Evolutionary conservation across 768 basidiomycete species (phyloP).

Genomic region (Naganishia kalamii): DNA sequence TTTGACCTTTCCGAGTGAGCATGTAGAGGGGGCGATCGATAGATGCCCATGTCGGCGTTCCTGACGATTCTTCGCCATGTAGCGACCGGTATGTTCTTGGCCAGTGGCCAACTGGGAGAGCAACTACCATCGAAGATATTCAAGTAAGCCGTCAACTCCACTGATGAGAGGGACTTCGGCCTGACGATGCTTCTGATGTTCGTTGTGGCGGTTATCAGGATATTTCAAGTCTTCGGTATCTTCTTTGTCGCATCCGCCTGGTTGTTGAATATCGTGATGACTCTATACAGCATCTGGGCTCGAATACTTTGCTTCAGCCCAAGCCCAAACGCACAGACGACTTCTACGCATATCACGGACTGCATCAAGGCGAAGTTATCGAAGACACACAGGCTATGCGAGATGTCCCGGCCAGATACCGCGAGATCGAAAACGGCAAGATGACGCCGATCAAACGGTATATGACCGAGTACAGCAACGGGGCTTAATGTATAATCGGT

Average conservation of each 20-base stretch:
- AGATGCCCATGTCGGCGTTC: not conserved
- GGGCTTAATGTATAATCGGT: not conserved
- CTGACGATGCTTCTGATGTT: not conserved
- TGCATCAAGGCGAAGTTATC: conserved; percentile 10
- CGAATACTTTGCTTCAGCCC: not conserved
- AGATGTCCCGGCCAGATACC: not conserved
- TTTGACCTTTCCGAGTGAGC: not conserved
- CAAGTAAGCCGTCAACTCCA: not conserved
- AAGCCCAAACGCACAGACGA: not conserved
- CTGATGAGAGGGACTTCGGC: not conserved
- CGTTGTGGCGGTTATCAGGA: not conserved
- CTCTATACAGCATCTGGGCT: not conserved
- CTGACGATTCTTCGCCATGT: not conserved
- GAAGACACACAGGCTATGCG: not conserved
- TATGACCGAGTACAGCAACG: not conserved
- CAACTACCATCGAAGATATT: conserved; percentile 2
- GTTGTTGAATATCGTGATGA: conserved; percentile 3
- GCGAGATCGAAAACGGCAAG: not conserved
- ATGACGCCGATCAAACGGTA: conserved; percentile 7
- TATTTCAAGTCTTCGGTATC: conserved; percentile 3
- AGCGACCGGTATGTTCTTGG: conserved; percentile 14
- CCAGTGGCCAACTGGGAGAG: conserved; percentile 3
- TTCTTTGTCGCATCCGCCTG: not conserved
- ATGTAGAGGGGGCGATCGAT: not conserved
- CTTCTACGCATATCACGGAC: not conserved